These are phyloP conservation scores for Colletotrichum noveboracense DNA, from an alignment of 2,329 filamentous ascomycete species.

Conservation along the genomic window DNA sequence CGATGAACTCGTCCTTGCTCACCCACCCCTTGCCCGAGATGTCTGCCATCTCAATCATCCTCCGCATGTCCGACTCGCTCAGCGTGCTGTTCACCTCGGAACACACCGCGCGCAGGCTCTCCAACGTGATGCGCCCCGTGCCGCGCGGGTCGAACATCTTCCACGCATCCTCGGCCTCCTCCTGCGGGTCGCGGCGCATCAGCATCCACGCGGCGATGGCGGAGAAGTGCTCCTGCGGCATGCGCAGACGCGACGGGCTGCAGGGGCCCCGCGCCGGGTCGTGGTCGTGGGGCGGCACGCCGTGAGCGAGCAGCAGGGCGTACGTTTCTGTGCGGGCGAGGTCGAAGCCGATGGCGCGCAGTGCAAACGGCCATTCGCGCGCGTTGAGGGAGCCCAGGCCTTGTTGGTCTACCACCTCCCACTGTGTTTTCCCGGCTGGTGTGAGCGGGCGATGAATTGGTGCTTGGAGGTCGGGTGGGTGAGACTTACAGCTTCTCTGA, in stretches of 20 bases:
- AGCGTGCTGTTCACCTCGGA: slow-evolving; percentile 84
- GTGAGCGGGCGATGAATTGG: background rate
- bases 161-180: slow-evolving; percentile 92
- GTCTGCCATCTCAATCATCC: slow-evolving; percentile 99
- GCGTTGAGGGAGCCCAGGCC: slow-evolving; percentile 95
- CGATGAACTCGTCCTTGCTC: slow-evolving; percentile 71
- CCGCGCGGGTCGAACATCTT: slow-evolving; percentile 89
- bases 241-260: slow-evolving; percentile 71
- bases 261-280: slow-evolving; percentile 49
- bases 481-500: slow-evolving; percentile 20
- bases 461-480: too few relatives aligned
- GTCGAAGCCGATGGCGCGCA: slow-evolving; percentile 95
- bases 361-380: slow-evolving; percentile 96
- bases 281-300: slow-evolving; percentile 69
- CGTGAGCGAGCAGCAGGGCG: slow-evolving; percentile 79
- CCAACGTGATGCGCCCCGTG: slow-evolving; percentile 90
- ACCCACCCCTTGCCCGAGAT: slow-evolving; percentile 88
- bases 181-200: slow-evolving; percentile 80
- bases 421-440: slow-evolving; percentile 55
- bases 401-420: slow-evolving; percentile 95
- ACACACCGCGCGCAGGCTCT: slow-evolving; percentile 86
- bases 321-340: slow-evolving; percentile 86
- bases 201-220: slow-evolving; percentile 82
- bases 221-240: slow-evolving; percentile 76
- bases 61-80: slow-evolving; percentile 88